Conservation (phyloP, 306 rosid species). For the Pterocarpus santalinus region DNA sequence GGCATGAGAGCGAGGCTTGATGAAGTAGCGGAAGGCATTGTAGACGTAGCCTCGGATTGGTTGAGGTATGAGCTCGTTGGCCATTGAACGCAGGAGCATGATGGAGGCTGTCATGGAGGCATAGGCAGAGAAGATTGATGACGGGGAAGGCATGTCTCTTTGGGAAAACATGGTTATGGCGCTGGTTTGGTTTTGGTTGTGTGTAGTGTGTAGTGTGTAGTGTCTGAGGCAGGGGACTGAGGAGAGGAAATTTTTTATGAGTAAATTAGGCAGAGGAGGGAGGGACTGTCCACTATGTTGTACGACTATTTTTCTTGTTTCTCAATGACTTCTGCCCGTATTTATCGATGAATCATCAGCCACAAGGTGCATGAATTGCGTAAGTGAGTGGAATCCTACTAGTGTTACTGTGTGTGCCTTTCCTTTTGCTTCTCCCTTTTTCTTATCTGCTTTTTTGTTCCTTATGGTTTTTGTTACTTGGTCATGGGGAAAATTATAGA, state of each 20-base stretch:
- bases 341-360: no score
- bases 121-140: conserved; percentile 82
- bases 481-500: not conserved
- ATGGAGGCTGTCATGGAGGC: conserved; percentile 85
- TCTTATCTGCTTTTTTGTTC: not conserved
- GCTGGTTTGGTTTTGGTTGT: not conserved
- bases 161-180: conserved; percentile 58
- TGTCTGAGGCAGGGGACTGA: no score
- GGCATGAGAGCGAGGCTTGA: conserved; percentile 54
- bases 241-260: no score
- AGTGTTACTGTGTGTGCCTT: not conserved
- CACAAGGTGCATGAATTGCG: not conserved
- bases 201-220: no score
- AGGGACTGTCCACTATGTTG: no score
- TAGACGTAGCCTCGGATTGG: conserved; percentile 64
- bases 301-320: no score
- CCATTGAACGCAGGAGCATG: conserved; percentile 79
- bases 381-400: conserved; percentile 47
- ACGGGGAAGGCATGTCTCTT: conserved; percentile 73
- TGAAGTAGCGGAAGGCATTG: conserved; percentile 54
- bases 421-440: not conserved
- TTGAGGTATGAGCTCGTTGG: conserved; percentile 74
- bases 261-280: no score
- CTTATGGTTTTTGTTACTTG: not conserved
- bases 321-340: not conserved